phyloP scores from a whole-genome alignment of 345 rosid species.

The Balakata baccata region DNA sequence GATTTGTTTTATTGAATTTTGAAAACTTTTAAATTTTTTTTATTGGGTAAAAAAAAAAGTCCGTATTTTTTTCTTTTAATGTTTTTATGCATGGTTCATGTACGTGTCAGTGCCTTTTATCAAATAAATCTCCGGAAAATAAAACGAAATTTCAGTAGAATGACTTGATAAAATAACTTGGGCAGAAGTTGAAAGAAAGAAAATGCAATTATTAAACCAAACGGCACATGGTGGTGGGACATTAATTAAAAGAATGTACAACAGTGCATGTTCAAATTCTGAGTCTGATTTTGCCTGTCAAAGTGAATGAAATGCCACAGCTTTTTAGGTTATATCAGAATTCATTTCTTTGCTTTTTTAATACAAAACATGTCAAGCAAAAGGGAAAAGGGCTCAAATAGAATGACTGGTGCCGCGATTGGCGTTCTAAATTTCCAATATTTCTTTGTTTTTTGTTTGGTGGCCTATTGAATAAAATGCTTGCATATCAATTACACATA shows the following conservation, averaged over 20 bases:
- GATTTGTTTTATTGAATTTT: no score
- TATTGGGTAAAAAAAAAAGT: no score
- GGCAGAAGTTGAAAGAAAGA: no score
- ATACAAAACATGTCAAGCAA: not conserved
- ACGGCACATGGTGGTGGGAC: constrained; percentile 16
- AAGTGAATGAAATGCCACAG: constrained; percentile 26
- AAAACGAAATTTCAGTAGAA: no score
- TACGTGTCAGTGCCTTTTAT: no score
- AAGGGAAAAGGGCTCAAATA: not conserved
- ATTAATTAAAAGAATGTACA: not conserved
- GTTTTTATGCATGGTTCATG: not conserved
- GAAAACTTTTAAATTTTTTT: not conserved
- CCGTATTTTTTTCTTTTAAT: not conserved
- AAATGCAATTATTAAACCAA: no score
- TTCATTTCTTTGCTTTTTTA: constrained; percentile 1
- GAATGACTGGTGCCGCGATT: constrained; percentile 32
- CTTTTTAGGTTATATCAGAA: constrained; percentile 6
- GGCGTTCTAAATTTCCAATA: constrained; percentile 22
- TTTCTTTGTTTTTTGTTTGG: not conserved
- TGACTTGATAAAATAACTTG: no score
- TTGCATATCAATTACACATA: no score
- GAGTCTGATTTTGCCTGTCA: constrained; percentile 20
- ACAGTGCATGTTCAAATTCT: not conserved
- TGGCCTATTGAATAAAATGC: no score
- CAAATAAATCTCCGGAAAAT: no score